Base-by-base conservation (phyloP, 192 early-diverging fungal genomes). In the Gryganskiella cystojenkinii region DNA sequence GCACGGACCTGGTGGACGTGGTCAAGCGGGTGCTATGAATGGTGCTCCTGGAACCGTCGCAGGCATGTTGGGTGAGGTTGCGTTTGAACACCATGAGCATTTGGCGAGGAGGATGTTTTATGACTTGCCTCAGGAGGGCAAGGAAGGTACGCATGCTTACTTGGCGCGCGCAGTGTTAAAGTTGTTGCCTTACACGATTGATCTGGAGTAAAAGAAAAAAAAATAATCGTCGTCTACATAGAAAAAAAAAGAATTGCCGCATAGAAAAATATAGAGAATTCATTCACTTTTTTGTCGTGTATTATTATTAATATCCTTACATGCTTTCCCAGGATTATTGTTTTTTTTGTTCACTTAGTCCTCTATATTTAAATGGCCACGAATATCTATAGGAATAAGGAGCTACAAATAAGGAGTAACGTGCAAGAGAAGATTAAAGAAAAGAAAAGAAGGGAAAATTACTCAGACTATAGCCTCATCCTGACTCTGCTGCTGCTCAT, bases 101-200 rank as follows among this genome's bases (percentile, higher is more conserved):
- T 56, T 92, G 44, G 91, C 90, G 1, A 82, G 90, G 7, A 71
- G 85, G 6, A 82, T 94, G 82, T 95, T 95, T 74, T 95, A 88
- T 82, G 94, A 95, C 82, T 52, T 95, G 61, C 88, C 89, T 2
- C 88, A 88, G 63, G 90, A 90, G 10, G 74, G 80, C 28, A 75
- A 84, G n/a, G 85, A 87, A 59, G 91, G 91, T 9, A 93, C 91
- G 22, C 87, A 87, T 69, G 66, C 81, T 15, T 92, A 91, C 67
- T 72, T 94, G 58, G 89, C 85, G 24, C 68, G 71, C 27, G 84
- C 83, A 30, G 73, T 71, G 10, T 52, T 84, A n/a, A 83, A 82
- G 24, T 42, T 69, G 4, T 46, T 85, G 13, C 80, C 85, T 0
- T 83, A 75, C 49, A 68, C 76, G 24, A 80, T 74, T 28, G 82